Base-by-base conservation (phyloP, 495 filamentous ascomycete genomes). In the Rhypophila decipiens region DNA sequence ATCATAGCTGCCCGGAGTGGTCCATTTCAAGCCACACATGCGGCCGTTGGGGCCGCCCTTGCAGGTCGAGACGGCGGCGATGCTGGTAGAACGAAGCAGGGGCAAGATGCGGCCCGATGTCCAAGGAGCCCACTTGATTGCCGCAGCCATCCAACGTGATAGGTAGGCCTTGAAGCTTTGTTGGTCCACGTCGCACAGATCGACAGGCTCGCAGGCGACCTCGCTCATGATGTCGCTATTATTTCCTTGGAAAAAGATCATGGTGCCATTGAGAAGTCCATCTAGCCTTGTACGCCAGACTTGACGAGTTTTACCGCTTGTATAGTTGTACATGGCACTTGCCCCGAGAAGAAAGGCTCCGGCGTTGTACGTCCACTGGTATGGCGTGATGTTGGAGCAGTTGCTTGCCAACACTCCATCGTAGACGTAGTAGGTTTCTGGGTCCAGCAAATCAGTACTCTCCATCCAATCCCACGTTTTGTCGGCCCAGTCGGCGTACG, bases 161-260 rank as follows among this genome's bases (percentile, higher is more conserved):
- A 89, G 71, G 53, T 88, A 85, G 4, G 85, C 86, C 59, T 91
- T 91, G 76, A 94, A 93, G 20, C 80, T 79, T 42, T 82, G 79
- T 57, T 88, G 84, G 64, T 91, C 86, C 44, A 77, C 58, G 56
- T 89, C 75, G 64, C 87, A 89, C 4, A 70, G 69, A 41, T 71
- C 59, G 29, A 69, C 65, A 0, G 76, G 63, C 58, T 91, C 88
- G 66, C 88, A 94, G 15, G 82, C 77, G n/a, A 80, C 70, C 60
- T 93, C 88, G 40, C 74, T 72, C 72, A 85, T 77, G 46, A 83
- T 72, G 49, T 78, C 60, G n/a, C 58, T 56, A 15, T 66, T 46
- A 8, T 59, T 42, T 0, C 68, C 57, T 1, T 63, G 57, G 57
- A 79, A 83, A 65, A 85, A 85, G 33, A 77, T 63, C n/a, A 52